Conservation (phyloP, 164 flowering plant species). For the Sextonia rubra region DNA sequence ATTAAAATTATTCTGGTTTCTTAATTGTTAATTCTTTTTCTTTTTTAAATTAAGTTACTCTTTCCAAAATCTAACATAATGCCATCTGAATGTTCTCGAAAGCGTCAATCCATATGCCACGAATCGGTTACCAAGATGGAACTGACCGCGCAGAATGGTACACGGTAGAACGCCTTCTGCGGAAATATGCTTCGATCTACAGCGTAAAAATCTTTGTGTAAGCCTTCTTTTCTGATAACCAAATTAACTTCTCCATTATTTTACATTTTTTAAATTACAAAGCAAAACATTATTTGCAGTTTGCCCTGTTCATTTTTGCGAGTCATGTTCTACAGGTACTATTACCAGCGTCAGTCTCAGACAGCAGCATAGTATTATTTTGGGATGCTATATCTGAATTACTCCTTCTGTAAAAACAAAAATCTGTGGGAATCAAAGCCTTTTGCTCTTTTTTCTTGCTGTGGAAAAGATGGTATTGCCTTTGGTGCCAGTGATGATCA, state of each 20-base stretch:
- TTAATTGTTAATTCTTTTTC: too few species aligned
- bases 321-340: constrained; percentile 6
- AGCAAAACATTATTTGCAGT: background rate
- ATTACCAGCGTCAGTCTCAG: constrained; percentile 5
- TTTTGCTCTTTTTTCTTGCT: too few species aligned
- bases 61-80: background rate
- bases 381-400: too few species aligned
- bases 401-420: too few species aligned
- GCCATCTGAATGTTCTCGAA: constrained; percentile 5
- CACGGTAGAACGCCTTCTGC: constrained; percentile 73
- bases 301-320: background rate
- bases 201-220: constrained; percentile 77
- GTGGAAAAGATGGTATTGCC: too few species aligned
- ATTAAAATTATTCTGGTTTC: too few species aligned
- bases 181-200: constrained; percentile 73
- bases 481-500: too few species aligned
- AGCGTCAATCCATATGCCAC: constrained; percentile 97
- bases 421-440: too few species aligned
- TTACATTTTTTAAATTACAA: background rate
- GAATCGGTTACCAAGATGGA: constrained; percentile 81
- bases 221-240: constrained; percentile 7
- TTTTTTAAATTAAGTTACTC: background rate
- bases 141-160: constrained; percentile 88
- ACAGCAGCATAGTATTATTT: too few species aligned
- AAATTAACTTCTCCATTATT: background rate